Evolutionary conservation across 116 monocot species (phyloP).

Genomic region (Cymodocea nodosa): DNA sequence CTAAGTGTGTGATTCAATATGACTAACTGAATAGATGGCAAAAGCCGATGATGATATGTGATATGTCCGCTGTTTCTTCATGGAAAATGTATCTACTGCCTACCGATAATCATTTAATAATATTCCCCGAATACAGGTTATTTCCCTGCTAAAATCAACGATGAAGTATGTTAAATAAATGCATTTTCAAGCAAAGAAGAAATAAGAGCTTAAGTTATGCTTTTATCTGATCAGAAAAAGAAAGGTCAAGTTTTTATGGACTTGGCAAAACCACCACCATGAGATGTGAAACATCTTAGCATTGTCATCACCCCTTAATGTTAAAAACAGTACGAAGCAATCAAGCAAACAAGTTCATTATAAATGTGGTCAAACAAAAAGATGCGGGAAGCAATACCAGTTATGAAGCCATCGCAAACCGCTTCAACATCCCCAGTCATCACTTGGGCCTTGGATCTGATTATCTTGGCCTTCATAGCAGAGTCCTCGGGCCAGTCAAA

Average conservation of each 20-base stretch:
- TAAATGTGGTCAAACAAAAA: neutral
- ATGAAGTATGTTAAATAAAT: too few relatives aligned
- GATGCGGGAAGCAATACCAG: constrained; percentile 29
- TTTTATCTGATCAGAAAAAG: too few relatives aligned
- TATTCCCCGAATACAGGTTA: too few relatives aligned
- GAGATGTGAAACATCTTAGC: neutral
- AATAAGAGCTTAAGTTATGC: too few relatives aligned
- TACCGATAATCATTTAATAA: too few relatives aligned
- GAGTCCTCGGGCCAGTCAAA: constrained; percentile 91
- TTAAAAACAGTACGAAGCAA: constrained; percentile 3
- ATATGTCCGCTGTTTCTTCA: too few relatives aligned
- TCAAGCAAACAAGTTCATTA: neutral
- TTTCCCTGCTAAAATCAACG: too few relatives aligned
- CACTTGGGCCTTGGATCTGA: constrained; percentile 57
- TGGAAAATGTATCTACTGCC: too few relatives aligned
- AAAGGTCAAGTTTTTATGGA: neutral
- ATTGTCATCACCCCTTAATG: neutral
- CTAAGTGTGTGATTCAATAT: too few relatives aligned
- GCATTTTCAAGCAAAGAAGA: too few relatives aligned
- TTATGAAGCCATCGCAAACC: constrained; percentile 73
- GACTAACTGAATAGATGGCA: too few relatives aligned
- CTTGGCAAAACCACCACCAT: neutral
- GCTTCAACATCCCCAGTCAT: constrained; percentile 58
- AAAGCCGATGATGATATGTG: too few relatives aligned
- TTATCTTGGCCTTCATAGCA: constrained; percentile 70